A percentile compares a stretch with the other conserved stretches of the same genome.
Conservation (phyloP, 345 rosid species). For the Adansonia digitata region DNA sequence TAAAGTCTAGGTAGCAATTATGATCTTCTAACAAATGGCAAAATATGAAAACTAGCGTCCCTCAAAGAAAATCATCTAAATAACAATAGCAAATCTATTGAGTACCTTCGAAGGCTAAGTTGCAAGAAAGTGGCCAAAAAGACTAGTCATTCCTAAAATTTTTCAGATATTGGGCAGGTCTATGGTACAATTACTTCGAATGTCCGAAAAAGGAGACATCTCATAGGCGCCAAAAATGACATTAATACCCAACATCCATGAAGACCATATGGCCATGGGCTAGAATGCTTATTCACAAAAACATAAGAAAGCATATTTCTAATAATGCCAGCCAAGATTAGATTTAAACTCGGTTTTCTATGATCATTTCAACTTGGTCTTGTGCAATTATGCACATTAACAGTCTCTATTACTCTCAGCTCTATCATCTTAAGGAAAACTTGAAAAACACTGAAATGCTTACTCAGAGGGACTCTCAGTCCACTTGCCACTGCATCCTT, state of each 20-base stretch:
- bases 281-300: not conserved
- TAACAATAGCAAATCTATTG: not conserved
- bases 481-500: slow-evolving; percentile 65
- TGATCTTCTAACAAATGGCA: no score
- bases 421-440: not conserved
- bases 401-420: not conserved
- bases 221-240: not conserved
- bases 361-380: not conserved
- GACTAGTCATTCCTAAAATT: not conserved
- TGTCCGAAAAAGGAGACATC: no score
- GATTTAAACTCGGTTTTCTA: not conserved
- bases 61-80: not conserved
- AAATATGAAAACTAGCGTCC: not conserved
- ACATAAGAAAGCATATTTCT: slow-evolving; percentile 1
- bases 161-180: not conserved
- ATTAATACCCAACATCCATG: not conserved
- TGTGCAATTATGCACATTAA: not conserved
- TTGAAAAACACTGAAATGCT: slow-evolving; percentile 23
- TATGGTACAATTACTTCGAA: not conserved
- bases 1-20: no score
- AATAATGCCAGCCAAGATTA: not conserved
- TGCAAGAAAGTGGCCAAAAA: not conserved
- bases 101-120: not conserved
- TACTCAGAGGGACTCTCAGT: slow-evolving; percentile 75
- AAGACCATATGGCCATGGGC: not conserved